Conservation (phyloP, 225 moss, liverwort and hornwort genomes). For the Neckera pumila region DNA sequence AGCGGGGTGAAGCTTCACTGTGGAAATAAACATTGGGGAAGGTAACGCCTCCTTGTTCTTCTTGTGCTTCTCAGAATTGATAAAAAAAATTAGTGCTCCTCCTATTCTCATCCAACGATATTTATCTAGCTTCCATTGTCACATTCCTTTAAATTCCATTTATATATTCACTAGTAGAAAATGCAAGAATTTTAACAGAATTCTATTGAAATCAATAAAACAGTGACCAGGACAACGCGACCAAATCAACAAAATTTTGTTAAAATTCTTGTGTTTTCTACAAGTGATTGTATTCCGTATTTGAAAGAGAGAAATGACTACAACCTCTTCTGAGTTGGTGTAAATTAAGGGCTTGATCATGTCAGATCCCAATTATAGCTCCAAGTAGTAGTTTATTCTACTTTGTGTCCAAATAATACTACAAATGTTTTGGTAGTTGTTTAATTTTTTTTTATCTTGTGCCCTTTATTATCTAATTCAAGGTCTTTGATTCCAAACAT, state of each 20-base stretch:
- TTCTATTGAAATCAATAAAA: too few relatives aligned
- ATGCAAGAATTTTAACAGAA: too few relatives aligned
- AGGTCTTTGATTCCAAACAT: background rate
- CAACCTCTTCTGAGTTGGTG: accelerated
- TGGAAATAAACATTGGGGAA: too few relatives aligned
- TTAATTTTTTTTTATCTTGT: too few relatives aligned
- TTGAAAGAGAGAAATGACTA: background rate
- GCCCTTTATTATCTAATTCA: accelerated
- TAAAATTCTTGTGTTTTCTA: too few relatives aligned
- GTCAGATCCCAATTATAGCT: accelerated
- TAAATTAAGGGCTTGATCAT: background rate
- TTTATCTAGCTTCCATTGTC: accelerated
- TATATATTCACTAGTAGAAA: too few relatives aligned
- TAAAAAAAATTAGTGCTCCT: accelerated
- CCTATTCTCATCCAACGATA: accelerated
- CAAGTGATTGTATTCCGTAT: too few relatives aligned
- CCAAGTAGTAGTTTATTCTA: background rate
- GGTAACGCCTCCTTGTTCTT: too few relatives aligned
- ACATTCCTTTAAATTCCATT: background rate
- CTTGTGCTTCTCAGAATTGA: background rate
- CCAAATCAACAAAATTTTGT: too few relatives aligned
- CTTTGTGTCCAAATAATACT: background rate
- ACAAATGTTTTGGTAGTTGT: accelerated
- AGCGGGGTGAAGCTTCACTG: too few relatives aligned
- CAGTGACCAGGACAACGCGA: too few relatives aligned